A percentile compares a stretch with the other conserved stretches of the same genome.
These are phyloP conservation scores for Oryza coarctata DNA, from an alignment of 176 grass and related monocot species.

Conservation along the genomic window DNA sequence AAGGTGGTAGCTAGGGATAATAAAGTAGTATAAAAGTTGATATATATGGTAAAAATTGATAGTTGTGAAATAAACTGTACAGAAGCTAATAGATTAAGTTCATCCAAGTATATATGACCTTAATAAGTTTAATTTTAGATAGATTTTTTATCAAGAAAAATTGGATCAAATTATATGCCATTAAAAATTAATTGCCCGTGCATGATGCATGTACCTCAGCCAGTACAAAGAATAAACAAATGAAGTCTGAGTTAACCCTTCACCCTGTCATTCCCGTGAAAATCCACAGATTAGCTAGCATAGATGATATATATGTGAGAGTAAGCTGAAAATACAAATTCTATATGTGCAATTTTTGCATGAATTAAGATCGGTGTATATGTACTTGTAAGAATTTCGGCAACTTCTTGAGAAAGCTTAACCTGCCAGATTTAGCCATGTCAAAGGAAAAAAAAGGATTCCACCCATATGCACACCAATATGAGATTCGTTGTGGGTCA, in stretches of 20 bases:
- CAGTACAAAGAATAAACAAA: background rate
- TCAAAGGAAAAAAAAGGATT: background rate
- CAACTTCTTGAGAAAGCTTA: background rate
- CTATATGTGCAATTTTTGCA: background rate
- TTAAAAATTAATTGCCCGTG: background rate
- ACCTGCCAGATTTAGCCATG: background rate
- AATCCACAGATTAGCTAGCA: background rate
- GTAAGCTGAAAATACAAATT: background rate
- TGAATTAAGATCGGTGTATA: background rate
- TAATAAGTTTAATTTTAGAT: background rate
- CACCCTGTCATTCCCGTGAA: background rate
- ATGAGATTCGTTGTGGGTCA: slow-evolving; percentile 14
- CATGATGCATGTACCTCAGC: background rate
- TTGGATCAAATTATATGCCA: background rate
- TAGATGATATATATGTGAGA: background rate
- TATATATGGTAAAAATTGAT: too few relatives aligned
- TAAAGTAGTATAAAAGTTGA: too few relatives aligned
- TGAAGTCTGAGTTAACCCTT: background rate
- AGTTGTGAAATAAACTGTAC: too few relatives aligned
- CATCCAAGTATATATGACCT: background rate
- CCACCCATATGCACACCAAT: background rate
- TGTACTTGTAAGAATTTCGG: background rate
- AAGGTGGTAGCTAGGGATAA: too few relatives aligned
- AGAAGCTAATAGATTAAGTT: background rate
- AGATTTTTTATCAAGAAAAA: background rate